Conservation (phyloP, 108 stramenopile species). For the Aurantiochytrium sp. region DNA sequence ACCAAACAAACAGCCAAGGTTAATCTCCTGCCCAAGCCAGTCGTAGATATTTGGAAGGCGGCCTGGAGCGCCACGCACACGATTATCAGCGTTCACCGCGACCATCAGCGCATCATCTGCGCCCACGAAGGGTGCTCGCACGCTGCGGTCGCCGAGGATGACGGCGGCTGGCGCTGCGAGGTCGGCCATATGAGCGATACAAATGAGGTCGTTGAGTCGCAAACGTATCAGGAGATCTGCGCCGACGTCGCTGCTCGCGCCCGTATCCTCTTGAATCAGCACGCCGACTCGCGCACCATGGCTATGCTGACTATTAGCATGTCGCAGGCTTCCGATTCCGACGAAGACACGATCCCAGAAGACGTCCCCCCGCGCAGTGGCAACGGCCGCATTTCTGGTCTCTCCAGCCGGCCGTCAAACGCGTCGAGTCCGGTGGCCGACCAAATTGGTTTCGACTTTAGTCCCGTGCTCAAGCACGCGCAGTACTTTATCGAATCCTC, state of each 20-base stretch:
- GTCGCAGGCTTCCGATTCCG: background rate
- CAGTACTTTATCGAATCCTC: background rate
- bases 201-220: background rate
- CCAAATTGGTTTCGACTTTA: background rate
- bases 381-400: background rate
- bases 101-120: background rate
- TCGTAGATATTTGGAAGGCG: background rate
- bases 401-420: background rate
- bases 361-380: background rate
- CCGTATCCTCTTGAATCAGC: background rate
- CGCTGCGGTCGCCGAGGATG: background rate
- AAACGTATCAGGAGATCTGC: slow-evolving; percentile 5
- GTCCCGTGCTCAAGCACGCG: background rate
- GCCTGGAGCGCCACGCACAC: background rate
- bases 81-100: background rate
- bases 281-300: background rate
- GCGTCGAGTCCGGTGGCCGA: background rate
- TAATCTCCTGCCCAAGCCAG: background rate
- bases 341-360: background rate
- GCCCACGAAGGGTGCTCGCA: background rate
- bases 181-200: background rate
- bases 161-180: slow-evolving; percentile 21
- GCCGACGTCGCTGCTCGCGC: background rate
- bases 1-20: background rate
- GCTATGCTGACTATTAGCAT: background rate